Conservation (phyloP, 2,329 filamentous ascomycete genomes). For the Plectosphaerella cucumerina region DNA sequence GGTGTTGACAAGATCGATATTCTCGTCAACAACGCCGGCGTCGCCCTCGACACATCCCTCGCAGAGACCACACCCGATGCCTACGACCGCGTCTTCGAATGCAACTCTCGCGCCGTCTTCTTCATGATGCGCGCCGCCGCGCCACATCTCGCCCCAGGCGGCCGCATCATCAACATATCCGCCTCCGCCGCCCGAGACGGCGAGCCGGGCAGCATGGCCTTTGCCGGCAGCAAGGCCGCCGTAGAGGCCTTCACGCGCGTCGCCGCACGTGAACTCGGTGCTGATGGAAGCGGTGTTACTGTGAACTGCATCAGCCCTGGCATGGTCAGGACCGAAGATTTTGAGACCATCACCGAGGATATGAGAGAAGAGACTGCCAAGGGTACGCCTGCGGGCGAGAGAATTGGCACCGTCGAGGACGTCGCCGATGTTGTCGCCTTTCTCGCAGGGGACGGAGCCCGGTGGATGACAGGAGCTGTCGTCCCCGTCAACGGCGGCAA, state of each 20-base stretch:
- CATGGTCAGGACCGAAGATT: constrained; percentile 13
- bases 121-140: constrained; percentile 14
- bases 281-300: constrained; percentile 10
- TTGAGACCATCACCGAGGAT: constrained; percentile 11
- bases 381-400: constrained; percentile 11
- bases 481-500: constrained; percentile 13
- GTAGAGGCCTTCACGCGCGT: constrained; percentile 14
- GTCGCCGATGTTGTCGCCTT: constrained; percentile 13
- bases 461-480: constrained; percentile 13
- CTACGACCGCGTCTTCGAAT: constrained; percentile 14
- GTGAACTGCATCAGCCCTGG: constrained; percentile 14
- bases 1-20: constrained; percentile 14
- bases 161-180: constrained; percentile 17
- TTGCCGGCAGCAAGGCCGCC: constrained; percentile 13
- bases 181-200: constrained; percentile 13
- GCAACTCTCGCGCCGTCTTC: constrained; percentile 13
- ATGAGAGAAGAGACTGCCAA: constrained; percentile 10
- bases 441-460: constrained; percentile 12
- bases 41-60: constrained; percentile 11
- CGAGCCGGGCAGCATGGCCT: constrained; percentile 12
- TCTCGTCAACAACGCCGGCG: constrained; percentile 14
- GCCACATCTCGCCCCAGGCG: constrained; percentile 11
- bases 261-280: constrained; percentile 12
- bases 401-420: constrained; percentile 13
- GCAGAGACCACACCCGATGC: constrained; percentile 12